A percentile compares a stretch with the other conserved stretches of the same genome.
These are phyloP conservation scores for Misopates orontium DNA, from an alignment of 257 asterid genomes.

Conservation along the genomic window DNA sequence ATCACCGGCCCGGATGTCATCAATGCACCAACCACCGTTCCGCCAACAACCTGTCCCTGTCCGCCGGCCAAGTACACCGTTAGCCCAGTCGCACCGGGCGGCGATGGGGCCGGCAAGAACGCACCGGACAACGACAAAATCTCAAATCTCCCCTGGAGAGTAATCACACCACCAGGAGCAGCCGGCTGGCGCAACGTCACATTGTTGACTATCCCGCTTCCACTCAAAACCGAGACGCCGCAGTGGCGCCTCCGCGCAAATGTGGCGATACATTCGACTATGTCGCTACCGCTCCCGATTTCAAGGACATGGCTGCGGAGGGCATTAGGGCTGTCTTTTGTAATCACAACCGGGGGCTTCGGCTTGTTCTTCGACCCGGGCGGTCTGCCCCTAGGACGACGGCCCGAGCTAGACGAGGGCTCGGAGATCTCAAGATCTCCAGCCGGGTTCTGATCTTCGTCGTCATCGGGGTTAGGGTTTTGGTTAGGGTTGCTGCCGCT, in stretches of 20 bases:
- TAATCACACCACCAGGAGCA: slow-evolving; percentile 51
- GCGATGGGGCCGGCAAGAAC: slow-evolving; percentile 63
- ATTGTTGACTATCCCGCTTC: slow-evolving; percentile 60
- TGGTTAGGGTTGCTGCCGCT: slow-evolving; percentile 51
- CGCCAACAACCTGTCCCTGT: slow-evolving; percentile 84
- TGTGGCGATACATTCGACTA: slow-evolving; percentile 51
- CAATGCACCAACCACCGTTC: slow-evolving; percentile 59
- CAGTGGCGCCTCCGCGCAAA: slow-evolving; percentile 62
- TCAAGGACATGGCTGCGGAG: slow-evolving; percentile 78
- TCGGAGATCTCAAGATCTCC: slow-evolving; percentile 52
- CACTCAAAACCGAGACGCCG: slow-evolving; percentile 74
- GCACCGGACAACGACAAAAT: slow-evolving; percentile 72
- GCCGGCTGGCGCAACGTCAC: slow-evolving; percentile 68
- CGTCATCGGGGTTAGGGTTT: slow-evolving; percentile 42
- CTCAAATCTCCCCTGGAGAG: slow-evolving; percentile 69
- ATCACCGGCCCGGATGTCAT: slow-evolving; percentile 80
- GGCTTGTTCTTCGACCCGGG: slow-evolving; percentile 75
- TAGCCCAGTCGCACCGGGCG: slow-evolving; percentile 58
- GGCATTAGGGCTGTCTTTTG: slow-evolving; percentile 73
- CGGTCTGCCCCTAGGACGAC: slow-evolving; percentile 72
- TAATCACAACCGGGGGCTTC: slow-evolving; percentile 62
- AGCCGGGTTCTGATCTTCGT: slow-evolving; percentile 43
- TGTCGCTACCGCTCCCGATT: slow-evolving; percentile 57
- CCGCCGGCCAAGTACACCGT: slow-evolving; percentile 74
- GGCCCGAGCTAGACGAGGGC: slow-evolving; percentile 48